Conservation (phyloP, 768 basidiomycete genomes). For the Tremella fuciformis region DNA sequence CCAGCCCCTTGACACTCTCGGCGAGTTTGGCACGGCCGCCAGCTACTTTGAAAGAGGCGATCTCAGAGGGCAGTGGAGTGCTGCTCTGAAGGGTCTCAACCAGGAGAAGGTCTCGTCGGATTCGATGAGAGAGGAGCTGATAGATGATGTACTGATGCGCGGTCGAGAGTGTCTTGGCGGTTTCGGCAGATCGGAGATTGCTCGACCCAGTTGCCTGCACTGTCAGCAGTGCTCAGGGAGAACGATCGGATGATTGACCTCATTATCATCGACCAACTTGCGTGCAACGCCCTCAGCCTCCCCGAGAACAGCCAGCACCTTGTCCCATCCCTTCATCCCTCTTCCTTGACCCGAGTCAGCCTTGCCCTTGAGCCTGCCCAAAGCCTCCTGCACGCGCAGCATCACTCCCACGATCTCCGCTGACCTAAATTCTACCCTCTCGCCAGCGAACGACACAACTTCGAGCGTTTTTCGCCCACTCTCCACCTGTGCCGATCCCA, state of each 20-base stretch:
- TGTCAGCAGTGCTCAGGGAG: constrained; percentile 49
- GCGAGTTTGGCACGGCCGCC: constrained; percentile 40
- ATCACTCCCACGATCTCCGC: constrained; percentile 87
- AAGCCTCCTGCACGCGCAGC: constrained; percentile 74
- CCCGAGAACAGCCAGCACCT: constrained; percentile 74
- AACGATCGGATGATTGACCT: constrained; percentile 57
- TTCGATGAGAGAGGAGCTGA: constrained; percentile 79
- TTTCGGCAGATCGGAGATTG: constrained; percentile 37
- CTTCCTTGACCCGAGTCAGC: constrained; percentile 46
- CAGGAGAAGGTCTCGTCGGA: constrained; percentile 81
- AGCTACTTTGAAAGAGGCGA: constrained; percentile 25
- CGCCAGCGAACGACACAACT: constrained; percentile 72
- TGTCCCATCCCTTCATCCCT: constrained; percentile 78
- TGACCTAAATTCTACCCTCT: constrained; percentile 77
- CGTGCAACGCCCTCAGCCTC: constrained; percentile 84
- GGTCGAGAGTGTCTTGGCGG: constrained; percentile 54
- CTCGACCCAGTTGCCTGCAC: constrained; percentile 39
- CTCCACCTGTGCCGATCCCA: constrained; percentile 59
- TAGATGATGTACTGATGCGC: constrained; percentile 86
- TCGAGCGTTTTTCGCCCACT: constrained; percentile 61
- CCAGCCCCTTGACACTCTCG: constrained; percentile 62
- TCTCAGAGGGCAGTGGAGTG: constrained; percentile 25
- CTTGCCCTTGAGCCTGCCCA: constrained; percentile 59
- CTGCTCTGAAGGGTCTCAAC: constrained; percentile 59
- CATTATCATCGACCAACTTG: constrained; percentile 76